Percentiles rank a stretch among this genome's conserved stretches.
Evolutionary conservation across 331 rosid genomes (phyloP).

Genomic region (Phaseolus coccineus): DNA sequence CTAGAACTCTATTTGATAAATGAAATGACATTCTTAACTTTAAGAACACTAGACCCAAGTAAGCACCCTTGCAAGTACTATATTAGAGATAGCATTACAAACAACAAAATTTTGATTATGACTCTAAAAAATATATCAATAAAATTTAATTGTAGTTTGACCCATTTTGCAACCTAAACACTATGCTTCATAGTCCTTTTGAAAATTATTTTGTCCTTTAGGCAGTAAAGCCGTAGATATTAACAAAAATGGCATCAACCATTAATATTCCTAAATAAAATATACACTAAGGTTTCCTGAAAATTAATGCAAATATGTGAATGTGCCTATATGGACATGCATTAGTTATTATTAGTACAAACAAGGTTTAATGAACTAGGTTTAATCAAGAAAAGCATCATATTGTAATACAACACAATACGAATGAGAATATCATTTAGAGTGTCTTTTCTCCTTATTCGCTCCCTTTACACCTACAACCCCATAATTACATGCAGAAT

Average conservation of each 20-base stretch:
- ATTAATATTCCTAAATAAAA: neutral
- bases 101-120: neutral
- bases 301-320: neutral
- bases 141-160: neutral
- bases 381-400: neutral
- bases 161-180: constrained; percentile 2
- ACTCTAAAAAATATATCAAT: neutral
- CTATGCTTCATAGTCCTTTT: neutral
- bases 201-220: neutral
- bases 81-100: neutral
- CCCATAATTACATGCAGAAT: neutral
- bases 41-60: neutral
- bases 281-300: neutral
- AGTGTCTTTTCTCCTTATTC: neutral
- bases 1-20: constrained; percentile 22
- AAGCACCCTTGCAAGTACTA: neutral
- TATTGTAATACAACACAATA: neutral
- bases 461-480: neutral
- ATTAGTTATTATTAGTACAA: neutral
- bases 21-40: neutral
- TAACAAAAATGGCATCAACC: neutral
- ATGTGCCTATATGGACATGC: neutral
- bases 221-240: neutral
- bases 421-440: neutral
- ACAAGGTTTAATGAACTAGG: neutral